Base-by-base conservation (phyloP, 1,139 yeast genomes). In the Yamadazyma sp. region DNA sequence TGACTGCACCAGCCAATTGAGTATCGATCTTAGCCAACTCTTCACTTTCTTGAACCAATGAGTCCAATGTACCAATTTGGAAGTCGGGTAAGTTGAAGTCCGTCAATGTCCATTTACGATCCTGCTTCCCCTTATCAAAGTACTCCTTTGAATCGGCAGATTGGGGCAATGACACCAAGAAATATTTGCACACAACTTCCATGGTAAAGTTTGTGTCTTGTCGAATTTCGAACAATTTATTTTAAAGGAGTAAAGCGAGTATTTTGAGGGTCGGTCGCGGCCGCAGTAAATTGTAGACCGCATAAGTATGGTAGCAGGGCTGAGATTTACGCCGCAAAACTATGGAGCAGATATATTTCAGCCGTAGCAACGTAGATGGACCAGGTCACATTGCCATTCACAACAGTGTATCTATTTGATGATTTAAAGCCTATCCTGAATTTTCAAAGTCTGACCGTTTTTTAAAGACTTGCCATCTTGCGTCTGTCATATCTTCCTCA, bases 51-150 rank as follows among this genome's bases (percentile, higher is more conserved):
- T 84, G 82, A 40, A 92, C 95, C 46, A 92, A 75, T 30, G 91
- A 83, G 64, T 94, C 99, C 57, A 92, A 75, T 3, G 98, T 91
- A 26, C 98, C 98, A 50, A 92, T 87, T 64, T 92, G 94, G 64
- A 92, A 91, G 48, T 76, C 81, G n/a, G 98, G 98, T 39, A 89
- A 73, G 31, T 71, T 68, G 46, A 87, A 78, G 41, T 66, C 66
- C 42, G 62, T 58, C 34, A 75, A 55, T 12, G 68, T 65, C 35
- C 56, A 56, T 43, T 62, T 64, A 11, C 81, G 81, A 20, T 67
- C 72, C 48, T 65, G 66, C 42, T 75, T 63, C 12, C 65, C 56
- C 40, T 63, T 58, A 47, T 73, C 73, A 40, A 77, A 60, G 73
- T 77, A 75, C 28, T 61, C 65, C 28, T 54, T 54, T 15, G 75